Evolutionary conservation across 768 basidiomycete species (phyloP).

Genomic region (Russula griseocarnosa): DNA sequence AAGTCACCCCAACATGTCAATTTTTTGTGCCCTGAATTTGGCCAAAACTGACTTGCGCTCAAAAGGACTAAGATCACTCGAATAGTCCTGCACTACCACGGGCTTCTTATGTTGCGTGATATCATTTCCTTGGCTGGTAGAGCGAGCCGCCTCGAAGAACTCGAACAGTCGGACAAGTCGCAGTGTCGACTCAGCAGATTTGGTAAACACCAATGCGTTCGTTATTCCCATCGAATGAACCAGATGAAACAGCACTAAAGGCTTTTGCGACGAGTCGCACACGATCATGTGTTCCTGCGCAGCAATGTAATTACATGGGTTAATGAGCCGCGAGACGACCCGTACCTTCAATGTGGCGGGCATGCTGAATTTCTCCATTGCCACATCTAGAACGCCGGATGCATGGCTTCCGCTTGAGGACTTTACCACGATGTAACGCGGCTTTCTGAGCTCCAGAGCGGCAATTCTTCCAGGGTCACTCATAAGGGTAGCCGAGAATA

Average conservation of each 20-base stretch:
- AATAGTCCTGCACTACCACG: slow-evolving; percentile 33
- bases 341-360: slow-evolving; percentile 71
- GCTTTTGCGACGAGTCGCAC: slow-evolving; percentile 74
- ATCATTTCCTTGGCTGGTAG: slow-evolving; percentile 26
- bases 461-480: slow-evolving; percentile 91
- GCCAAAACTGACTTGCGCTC: too few relatives aligned
- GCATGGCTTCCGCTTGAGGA: slow-evolving; percentile 34
- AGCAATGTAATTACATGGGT: background rate
- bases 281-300: slow-evolving; percentile 83
- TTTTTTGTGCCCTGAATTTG: slow-evolving; percentile 67
- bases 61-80: too few relatives aligned
- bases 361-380: slow-evolving; percentile 76
- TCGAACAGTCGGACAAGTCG: slow-evolving; percentile 79
- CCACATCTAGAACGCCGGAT: slow-evolving; percentile 47
- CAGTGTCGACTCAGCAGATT: slow-evolving; percentile 85
- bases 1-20: slow-evolving; percentile 64
- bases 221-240: slow-evolving; percentile 56
- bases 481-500: slow-evolving; percentile 95
- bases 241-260: slow-evolving; percentile 84
- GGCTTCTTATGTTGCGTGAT: slow-evolving; percentile 28
- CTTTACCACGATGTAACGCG: slow-evolving; percentile 87
- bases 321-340: slow-evolving; percentile 16
- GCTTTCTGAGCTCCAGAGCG: slow-evolving; percentile 68
- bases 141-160: slow-evolving; percentile 62
- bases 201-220: slow-evolving; percentile 92